phyloP scores from a whole-genome alignment of 768 basidiomycete species.

The Dentipellis fragilis region DNA sequence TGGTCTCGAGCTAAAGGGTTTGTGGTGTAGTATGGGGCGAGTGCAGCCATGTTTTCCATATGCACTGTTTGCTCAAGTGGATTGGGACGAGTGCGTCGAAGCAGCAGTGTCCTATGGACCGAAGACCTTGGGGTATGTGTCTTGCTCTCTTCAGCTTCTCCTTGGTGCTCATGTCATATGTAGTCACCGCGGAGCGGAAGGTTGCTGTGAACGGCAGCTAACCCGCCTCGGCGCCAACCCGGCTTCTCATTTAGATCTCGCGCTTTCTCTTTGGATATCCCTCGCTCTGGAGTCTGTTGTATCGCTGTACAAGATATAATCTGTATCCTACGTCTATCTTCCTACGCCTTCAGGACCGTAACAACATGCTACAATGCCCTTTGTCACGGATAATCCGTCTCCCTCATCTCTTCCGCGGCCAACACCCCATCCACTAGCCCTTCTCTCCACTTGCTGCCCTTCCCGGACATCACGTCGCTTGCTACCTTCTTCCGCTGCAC shows the following conservation, averaged over 20 bases:
- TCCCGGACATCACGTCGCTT: slow-evolving; percentile 45
- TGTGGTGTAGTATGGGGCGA: slow-evolving; percentile 83
- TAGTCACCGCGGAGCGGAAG: slow-evolving; percentile 48
- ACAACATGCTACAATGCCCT: neutral
- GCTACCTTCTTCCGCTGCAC: slow-evolving; percentile 49
- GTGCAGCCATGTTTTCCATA: slow-evolving; percentile 95
- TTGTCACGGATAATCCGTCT: no score
- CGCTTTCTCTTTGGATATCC: no score
- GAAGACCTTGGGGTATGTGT: slow-evolving; percentile 79
- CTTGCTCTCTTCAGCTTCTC: neutral
- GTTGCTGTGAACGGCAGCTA: slow-evolving; percentile 18
- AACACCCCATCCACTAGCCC: slow-evolving; percentile 39
- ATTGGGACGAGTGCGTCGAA: slow-evolving; percentile 83
- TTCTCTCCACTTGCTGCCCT: slow-evolving; percentile 50
- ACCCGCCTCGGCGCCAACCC: neutral
- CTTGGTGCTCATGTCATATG: neutral
- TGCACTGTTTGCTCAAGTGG: slow-evolving; percentile 98
- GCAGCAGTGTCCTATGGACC: slow-evolving; percentile 97
- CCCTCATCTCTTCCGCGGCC: neutral
- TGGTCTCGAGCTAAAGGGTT: neutral
- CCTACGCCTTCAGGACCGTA: neutral
- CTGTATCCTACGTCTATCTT: neutral
- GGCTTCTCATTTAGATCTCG: no score
- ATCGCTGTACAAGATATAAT: no score
- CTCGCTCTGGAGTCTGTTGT: no score